phyloP scores from a whole-genome alignment of 345 rosid genomes.

The Rhodamnia rubescens region DNA sequence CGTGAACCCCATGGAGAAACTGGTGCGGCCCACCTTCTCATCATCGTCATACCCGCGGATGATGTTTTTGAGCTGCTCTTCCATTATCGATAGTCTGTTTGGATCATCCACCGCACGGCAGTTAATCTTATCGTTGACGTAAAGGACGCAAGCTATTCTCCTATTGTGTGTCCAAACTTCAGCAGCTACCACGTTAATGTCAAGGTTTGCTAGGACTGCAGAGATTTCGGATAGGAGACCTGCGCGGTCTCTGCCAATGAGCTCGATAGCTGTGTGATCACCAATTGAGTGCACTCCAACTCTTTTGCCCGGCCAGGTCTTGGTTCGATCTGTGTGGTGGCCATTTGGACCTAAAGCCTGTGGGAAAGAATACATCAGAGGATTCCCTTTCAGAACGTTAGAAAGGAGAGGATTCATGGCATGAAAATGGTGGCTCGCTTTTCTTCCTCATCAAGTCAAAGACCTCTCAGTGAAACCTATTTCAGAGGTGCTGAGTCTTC shows the following conservation, averaged over 20 bases:
- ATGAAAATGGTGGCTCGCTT: not conserved
- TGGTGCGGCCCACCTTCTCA: constrained; percentile 48
- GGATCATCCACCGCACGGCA: constrained; percentile 51
- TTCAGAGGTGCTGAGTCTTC: not conserved
- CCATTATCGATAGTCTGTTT: constrained; percentile 43
- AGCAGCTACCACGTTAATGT: constrained; percentile 72
- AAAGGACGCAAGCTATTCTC: constrained; percentile 71
- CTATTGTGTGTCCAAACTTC: constrained; percentile 94
- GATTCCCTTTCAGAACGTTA: not conserved
- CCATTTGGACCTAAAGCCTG: constrained; percentile 83
- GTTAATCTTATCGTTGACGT: constrained; percentile 60
- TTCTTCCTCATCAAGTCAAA: not conserved
- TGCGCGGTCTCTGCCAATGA: constrained; percentile 76
- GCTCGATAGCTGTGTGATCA: constrained; percentile 80
- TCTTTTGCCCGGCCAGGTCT: constrained; percentile 52
- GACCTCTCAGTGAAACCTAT: not conserved
- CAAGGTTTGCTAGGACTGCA: constrained; percentile 67
- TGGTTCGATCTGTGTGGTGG: constrained; percentile 29
- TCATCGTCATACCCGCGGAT: constrained; percentile 63
- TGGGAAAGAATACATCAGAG: not conserved
- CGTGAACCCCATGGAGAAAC: constrained; percentile 80
- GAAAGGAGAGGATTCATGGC: not conserved
- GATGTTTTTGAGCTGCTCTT: constrained; percentile 74
- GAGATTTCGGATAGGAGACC: constrained; percentile 84
- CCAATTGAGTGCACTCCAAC: constrained; percentile 79